Base-by-base conservation (phyloP, 768 basidiomycete species). In the Pleurotus djamor region DNA sequence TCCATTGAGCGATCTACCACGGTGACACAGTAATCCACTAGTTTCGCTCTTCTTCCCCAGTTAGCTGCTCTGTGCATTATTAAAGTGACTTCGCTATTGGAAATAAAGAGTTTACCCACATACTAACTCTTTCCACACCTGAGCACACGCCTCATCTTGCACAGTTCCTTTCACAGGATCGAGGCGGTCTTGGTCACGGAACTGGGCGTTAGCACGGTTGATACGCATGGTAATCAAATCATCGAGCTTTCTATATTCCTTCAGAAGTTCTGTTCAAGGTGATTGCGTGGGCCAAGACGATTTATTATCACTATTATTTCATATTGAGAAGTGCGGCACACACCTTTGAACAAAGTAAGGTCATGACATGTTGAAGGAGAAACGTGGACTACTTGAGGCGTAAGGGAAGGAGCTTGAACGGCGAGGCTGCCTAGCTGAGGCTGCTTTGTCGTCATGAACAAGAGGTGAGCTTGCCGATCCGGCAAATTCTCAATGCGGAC, bases 161-260 rank as follows among this genome's bases (percentile, higher is more conserved):
- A 87, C 71, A 59, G 75, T 88, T 12, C 79, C 83, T 52, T 73
- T 78, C 36, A 75, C 73, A 47, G 66, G 71, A 21, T 71, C 64
- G 51, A 73, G 64, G 5, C 90, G 82, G 64, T 90, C 85, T 62
- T 81, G 78, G 74, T 94, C 92, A 54, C 90, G 82, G 71, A 88
- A 85, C 56, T 85, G 80, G 4, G 92, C 92, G 59, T 81, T 83
- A 41, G 90, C 88, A 52, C 92, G 84, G 69, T 94, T 94, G 49
- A 93, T 71, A 36, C 92, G 80, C 87, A 92, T 91, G 43, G 80
- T 83, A 63, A 94, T 88, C 5, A 84, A 76, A 67, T 94, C 92
- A 72, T 94, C 92, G 12, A 94, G 75, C 65, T 79, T 84, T 66
- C 92, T 81, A 71, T 93, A 94, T 71, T 94, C 91, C 67, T 79